Evolutionary conservation across 2,329 filamentous ascomycete genomes (phyloP).

Genomic region (Pseudonectria foliicola): DNA sequence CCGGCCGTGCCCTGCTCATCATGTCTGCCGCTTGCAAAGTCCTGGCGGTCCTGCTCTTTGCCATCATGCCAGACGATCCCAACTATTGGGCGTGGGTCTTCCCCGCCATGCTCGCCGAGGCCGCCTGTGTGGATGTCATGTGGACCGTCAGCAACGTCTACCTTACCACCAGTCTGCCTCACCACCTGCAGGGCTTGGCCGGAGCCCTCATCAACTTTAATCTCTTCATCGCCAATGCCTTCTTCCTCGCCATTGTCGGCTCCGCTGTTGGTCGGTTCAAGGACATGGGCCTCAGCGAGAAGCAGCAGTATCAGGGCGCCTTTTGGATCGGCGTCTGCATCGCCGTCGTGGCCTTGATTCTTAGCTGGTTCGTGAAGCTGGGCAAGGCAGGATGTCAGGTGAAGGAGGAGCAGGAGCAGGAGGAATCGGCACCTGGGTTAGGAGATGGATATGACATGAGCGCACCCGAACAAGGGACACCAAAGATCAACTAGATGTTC

Average conservation of each 20-base stretch:
- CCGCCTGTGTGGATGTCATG: slow-evolving; percentile 57
- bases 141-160: slow-evolving; percentile 61
- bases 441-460: slow-evolving; percentile 3
- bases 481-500: neutral
- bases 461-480: neutral
- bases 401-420: slow-evolving; percentile 14
- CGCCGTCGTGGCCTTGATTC: slow-evolving; percentile 38
- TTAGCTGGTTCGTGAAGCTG: slow-evolving; percentile 26
- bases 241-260: slow-evolving; percentile 56
- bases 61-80: slow-evolving; percentile 43
- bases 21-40: slow-evolving; percentile 45
- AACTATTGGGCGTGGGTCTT: slow-evolving; percentile 59
- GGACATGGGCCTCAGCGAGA: slow-evolving; percentile 32
- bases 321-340: slow-evolving; percentile 55
- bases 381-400: slow-evolving; percentile 16
- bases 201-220: slow-evolving; percentile 56
- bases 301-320: slow-evolving; percentile 49
- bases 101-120: slow-evolving; percentile 50
- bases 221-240: slow-evolving; percentile 53
- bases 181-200: slow-evolving; percentile 53
- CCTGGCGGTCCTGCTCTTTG: slow-evolving; percentile 46
- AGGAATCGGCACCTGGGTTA: slow-evolving; percentile 8
- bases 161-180: slow-evolving; percentile 54
- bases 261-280: slow-evolving; percentile 36
- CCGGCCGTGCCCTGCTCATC: slow-evolving; percentile 44